Evolutionary conservation across 2,329 filamentous ascomycete genomes (phyloP).

Genomic region (Paramyrothecium sp.): DNA sequence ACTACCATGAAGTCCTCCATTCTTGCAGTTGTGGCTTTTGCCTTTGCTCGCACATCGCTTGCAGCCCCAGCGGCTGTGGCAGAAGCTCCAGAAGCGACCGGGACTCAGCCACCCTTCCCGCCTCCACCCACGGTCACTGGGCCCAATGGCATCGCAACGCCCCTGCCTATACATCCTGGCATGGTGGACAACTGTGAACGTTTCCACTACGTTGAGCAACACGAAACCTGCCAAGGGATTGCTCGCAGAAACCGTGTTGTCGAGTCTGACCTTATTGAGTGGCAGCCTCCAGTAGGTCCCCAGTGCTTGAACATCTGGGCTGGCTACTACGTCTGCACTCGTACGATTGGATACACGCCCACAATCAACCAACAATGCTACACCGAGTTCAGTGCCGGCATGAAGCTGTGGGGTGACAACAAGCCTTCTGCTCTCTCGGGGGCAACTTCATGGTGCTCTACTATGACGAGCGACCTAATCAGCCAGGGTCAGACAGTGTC

Average conservation of each 20-base stretch:
- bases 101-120: no score
- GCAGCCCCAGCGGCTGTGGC: neutral
- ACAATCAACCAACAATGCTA: neutral
- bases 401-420: neutral
- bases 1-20: no score
- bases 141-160: constrained; percentile 20
- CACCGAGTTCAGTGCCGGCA: neutral
- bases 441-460: neutral
- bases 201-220: constrained; percentile 19
- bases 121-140: no score
- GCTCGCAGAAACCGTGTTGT: constrained; percentile 16
- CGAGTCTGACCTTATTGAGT: constrained; percentile 17
- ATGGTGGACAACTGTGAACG: constrained; percentile 25
- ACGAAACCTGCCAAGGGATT: constrained; percentile 22
- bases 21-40: no score
- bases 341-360: constrained; percentile 5
- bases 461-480: neutral
- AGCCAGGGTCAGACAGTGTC: neutral
- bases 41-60: no score
- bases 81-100: no score
- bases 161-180: constrained; percentile 23
- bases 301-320: constrained; percentile 12
- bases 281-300: constrained; percentile 13
- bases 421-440: neutral
- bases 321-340: constrained; percentile 9